Conservation (phyloP, 2,329 filamentous ascomycete genomes). For the Colletotrichum magnum region DNA sequence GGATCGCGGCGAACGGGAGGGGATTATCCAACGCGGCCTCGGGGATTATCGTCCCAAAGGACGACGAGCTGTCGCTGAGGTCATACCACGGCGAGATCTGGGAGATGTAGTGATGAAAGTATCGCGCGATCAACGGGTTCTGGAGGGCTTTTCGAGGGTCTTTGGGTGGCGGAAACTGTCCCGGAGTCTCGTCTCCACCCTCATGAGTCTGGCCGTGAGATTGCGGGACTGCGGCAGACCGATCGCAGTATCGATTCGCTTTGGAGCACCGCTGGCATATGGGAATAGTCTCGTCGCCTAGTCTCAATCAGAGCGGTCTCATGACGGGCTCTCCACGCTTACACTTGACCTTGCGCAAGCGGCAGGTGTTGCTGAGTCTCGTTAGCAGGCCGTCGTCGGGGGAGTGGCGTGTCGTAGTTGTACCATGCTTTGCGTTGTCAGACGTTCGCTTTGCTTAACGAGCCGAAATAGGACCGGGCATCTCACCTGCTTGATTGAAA, state of each 20-base stretch:
- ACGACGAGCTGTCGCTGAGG: conserved; percentile 54
- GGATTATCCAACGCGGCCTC: conserved; percentile 53
- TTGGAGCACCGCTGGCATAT: conserved; percentile 51
- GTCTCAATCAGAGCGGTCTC: not conserved
- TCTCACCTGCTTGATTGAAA: conserved; percentile 30
- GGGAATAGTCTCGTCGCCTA: conserved; percentile 51
- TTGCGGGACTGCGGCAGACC: conserved; percentile 43
- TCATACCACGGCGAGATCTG: conserved; percentile 62
- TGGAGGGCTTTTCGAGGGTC: conserved; percentile 49
- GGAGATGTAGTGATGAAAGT: conserved; percentile 57
- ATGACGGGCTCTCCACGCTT: not conserved
- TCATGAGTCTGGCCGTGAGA: not conserved
- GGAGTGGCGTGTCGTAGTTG: no score
- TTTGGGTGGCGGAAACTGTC: conserved; percentile 21
- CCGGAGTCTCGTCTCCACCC: not conserved
- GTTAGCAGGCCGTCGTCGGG: not conserved
- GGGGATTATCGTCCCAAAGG: conserved; percentile 55
- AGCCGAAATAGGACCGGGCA: not conserved
- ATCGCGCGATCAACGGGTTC: conserved; percentile 48
- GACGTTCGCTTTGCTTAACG: not conserved
- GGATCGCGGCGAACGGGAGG: conserved; percentile 59
- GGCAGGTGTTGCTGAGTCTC: conserved; percentile 52
- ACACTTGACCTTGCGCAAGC: conserved; percentile 55
- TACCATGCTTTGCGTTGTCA: conserved; percentile 1
- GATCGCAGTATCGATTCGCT: conserved; percentile 52